Percentiles rank a stretch among this genome's conserved stretches.
Evolutionary conservation across 2,329 filamentous ascomycete species (phyloP).

Genomic region (Ophiostoma ulmi): DNA sequence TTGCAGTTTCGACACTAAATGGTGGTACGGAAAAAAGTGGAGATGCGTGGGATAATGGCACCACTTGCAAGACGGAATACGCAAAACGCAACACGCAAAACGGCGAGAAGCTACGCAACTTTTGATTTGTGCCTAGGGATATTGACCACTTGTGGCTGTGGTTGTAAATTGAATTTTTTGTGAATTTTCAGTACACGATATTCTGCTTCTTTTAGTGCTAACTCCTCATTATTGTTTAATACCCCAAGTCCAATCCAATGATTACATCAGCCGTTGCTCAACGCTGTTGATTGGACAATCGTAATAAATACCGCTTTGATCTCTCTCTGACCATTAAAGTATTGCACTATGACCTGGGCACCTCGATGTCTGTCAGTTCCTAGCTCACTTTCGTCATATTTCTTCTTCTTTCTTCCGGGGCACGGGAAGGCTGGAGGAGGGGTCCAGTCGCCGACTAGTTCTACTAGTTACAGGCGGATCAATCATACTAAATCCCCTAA

Average conservation of each 20-base stretch:
- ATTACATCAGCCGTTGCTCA: background rate
- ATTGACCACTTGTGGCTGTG: no score
- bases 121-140: background rate
- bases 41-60: constrained; percentile 3
- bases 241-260: background rate
- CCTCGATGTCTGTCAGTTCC: background rate
- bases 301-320: background rate
- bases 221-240: background rate
- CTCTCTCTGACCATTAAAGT: background rate
- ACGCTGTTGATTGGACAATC: background rate
- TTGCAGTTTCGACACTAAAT: background rate
- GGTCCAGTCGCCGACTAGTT: background rate
- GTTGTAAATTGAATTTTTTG: no score
- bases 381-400: background rate
- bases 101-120: background rate
- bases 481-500: background rate
- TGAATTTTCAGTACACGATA: no score
- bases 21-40: background rate
- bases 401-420: background rate
- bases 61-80: background rate
- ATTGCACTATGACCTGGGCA: background rate
- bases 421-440: constrained; percentile 1
- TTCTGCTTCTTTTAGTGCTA: background rate
- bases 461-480: background rate
- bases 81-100: no score